Base-by-base conservation (phyloP, 768 basidiomycete species). In the Exidia glandulosa region DNA sequence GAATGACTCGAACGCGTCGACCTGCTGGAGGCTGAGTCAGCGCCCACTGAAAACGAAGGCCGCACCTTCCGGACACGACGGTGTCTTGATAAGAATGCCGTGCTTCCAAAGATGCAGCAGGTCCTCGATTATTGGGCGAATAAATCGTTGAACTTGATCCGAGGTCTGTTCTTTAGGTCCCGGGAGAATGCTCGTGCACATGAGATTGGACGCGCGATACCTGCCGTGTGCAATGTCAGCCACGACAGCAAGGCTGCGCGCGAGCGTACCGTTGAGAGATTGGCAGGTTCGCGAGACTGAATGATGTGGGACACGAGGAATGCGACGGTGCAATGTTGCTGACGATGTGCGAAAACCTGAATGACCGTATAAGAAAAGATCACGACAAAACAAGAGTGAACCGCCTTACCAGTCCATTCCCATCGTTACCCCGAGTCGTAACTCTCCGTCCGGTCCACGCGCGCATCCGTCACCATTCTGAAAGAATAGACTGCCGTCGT, bases 261-360 rank as follows among this genome's bases (percentile, higher is more conserved):
- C 7, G 7, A 7, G 7, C 34, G 34, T 36, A 36, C 34, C 34
- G 34, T 36, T 36, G 34, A 16, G 34, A 7, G 34, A 7, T 16
- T 7, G 66, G 68, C 0, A 75, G 63, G 52, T 75, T 74, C 31
- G 68, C 63, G 10, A 75, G 62, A 19, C 63, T 71, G 34, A 71
- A 72, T 0, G 72, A 76, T 47, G 71, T 71, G 0, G 72, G 72
- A 36, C 69, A 66, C 7, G 70, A 74, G 0, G 72, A 65, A 56
- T 76, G 72, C 0, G 72, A 75, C 2, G 73, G 71, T 1, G 71
- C 64, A 47, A 74, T 73, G 3, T 68, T 67, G 58, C 71, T 71
- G 1, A 65, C 66, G 0, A 74, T 61, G 50, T 74, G 73, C 0
- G 71, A 74, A 58, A 75, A 73, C 73, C 74, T 74, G 37, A 16